Evolutionary conservation across 2,329 filamentous ascomycete genomes (phyloP).

Genomic region (Penicillium janthinellum): DNA sequence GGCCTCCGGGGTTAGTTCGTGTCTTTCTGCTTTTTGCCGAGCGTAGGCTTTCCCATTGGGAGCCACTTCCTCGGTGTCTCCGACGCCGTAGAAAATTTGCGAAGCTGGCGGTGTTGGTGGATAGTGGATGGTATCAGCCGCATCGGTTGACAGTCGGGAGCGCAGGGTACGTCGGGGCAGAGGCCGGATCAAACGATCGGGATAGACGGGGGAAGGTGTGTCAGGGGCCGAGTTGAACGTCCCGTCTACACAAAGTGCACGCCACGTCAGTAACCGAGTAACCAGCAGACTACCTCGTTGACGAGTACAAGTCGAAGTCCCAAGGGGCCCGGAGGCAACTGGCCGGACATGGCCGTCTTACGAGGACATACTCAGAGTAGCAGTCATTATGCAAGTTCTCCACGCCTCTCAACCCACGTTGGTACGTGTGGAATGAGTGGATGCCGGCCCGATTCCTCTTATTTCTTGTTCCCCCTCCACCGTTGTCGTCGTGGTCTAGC

Average conservation of each 20-base stretch:
- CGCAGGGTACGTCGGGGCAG: slow-evolving; percentile 86
- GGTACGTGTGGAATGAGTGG: slow-evolving; percentile 15
- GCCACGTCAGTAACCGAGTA: slow-evolving; percentile 41
- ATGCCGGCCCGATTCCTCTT: slow-evolving; percentile 21
- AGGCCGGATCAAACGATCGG: slow-evolving; percentile 89
- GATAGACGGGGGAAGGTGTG: slow-evolving; percentile 77
- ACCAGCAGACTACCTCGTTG: slow-evolving; percentile 26
- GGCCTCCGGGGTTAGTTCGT: slow-evolving; percentile 41
- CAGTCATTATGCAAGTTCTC: slow-evolving; percentile 43
- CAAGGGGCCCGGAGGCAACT: slow-evolving; percentile 16
- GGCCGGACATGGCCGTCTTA: slow-evolving; percentile 14
- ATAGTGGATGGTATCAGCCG: slow-evolving; percentile 78
- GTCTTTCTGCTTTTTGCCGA: slow-evolving; percentile 47
- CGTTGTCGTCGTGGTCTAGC: slow-evolving; percentile 8
- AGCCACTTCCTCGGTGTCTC: slow-evolving; percentile 58
- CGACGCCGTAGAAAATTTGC: slow-evolving; percentile 75
- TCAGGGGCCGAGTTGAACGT: slow-evolving; percentile 61
- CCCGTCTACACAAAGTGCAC: slow-evolving; percentile 45
- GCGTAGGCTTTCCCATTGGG: slow-evolving; percentile 50
- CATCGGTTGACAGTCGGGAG: slow-evolving; percentile 82
- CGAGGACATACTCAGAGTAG: slow-evolving; percentile 47
- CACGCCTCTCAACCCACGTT: slow-evolving; percentile 33
- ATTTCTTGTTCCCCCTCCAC: slow-evolving; percentile 24
- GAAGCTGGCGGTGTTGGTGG: slow-evolving; percentile 71
- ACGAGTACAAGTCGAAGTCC: slow-evolving; percentile 12